Conservation (phyloP, 2,329 filamentous ascomycete species). For the Cladophialophora carrionii region DNA sequence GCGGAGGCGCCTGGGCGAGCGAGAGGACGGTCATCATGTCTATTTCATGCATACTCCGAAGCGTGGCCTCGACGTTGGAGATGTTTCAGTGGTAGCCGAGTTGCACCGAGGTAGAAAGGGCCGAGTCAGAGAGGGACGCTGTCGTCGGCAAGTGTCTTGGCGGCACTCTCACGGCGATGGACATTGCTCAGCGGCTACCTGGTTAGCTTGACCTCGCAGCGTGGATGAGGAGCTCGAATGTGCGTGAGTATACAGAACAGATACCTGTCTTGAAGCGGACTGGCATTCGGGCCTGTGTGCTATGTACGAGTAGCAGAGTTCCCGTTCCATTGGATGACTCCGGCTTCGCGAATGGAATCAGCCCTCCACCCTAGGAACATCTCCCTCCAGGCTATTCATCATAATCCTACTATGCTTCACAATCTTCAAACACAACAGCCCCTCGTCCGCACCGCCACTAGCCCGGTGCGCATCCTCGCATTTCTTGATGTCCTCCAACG, state of each 20-base stretch:
- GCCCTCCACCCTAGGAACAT: constrained; percentile 21
- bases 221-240: neutral
- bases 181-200: neutral
- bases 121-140: neutral
- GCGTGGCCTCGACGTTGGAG: neutral
- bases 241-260: neutral
- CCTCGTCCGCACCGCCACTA: constrained; percentile 24
- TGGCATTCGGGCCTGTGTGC: too few relatives aligned
- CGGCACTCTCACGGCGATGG: neutral
- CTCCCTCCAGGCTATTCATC: constrained; percentile 35
- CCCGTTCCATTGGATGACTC: neutral
- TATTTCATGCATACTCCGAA: neutral
- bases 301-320: neutral
- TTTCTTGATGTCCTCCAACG: constrained; percentile 23
- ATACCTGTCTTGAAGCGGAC: neutral
- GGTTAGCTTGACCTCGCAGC: neutral
- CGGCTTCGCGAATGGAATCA: neutral
- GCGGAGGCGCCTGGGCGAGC: too few relatives aligned
- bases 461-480: constrained; percentile 23
- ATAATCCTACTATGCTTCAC: constrained; percentile 38
- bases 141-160: neutral
- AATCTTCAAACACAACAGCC: constrained; percentile 39
- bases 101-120: constrained; percentile 16
- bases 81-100: constrained; percentile 8
- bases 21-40: neutral